These are phyloP conservation scores for Draba incana DNA, from an alignment of 345 rosid species.

Conservation along the genomic window DNA sequence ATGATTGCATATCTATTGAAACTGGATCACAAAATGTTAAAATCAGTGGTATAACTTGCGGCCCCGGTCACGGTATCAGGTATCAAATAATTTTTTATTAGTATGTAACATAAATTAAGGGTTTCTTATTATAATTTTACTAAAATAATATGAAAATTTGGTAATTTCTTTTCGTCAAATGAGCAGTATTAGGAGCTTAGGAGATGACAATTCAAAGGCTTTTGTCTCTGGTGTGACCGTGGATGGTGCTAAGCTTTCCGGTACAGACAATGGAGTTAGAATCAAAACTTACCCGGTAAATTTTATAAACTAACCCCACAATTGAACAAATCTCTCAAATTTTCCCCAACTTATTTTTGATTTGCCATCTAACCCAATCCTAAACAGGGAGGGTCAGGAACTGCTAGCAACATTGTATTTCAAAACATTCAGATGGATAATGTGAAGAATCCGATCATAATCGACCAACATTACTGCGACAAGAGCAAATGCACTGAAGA, in stretches of 20 bases:
- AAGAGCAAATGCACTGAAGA: conserved; percentile 61
- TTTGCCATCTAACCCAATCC: neutral
- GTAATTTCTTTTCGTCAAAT: neutral
- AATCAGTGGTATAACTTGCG: conserved; percentile 42
- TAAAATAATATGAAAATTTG: neutral
- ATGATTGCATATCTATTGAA: conserved; percentile 78
- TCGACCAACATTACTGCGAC: conserved; percentile 88
- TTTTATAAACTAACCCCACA: neutral
- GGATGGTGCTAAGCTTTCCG: conserved; percentile 62
- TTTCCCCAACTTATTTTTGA: neutral
- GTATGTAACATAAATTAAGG: neutral
- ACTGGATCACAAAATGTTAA: conserved; percentile 41
- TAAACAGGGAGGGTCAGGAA: conserved; percentile 85
- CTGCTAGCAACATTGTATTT: conserved; percentile 68
- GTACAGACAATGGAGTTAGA: conserved; percentile 80
- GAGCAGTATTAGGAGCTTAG: conserved; percentile 82
- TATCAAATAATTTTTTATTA: neutral
- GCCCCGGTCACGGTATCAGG: conserved; percentile 46
- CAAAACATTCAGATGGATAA: conserved; percentile 70
- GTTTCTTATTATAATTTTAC: neutral
- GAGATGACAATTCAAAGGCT: conserved; percentile 54
- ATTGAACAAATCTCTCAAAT: neutral
- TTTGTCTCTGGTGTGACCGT: conserved; percentile 73
- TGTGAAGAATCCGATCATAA: conserved; percentile 79
- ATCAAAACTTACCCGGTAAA: conserved; percentile 89